Evolutionary conservation across 371 early-diverging fungal species (phyloP).

Genomic region (Mortierella sp.): DNA sequence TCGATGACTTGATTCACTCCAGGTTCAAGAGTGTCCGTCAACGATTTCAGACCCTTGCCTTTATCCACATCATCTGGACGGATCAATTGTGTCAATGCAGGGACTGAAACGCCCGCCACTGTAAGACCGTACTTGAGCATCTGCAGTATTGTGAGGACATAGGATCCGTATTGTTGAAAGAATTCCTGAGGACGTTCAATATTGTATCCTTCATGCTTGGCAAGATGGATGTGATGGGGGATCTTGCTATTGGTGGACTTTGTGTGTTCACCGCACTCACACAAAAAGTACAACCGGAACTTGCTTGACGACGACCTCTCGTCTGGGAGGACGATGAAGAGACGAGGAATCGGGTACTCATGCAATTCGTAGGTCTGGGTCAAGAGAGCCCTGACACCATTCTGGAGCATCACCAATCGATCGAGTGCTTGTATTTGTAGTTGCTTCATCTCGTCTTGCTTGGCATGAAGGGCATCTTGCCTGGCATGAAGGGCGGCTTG

Average conservation of each 20-base stretch:
- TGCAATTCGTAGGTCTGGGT: neutral
- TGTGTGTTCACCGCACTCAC: slow-evolving; percentile 43
- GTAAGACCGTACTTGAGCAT: slow-evolving; percentile 34
- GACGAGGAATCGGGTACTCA: neutral
- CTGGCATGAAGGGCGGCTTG: too few species aligned
- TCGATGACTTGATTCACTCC: slow-evolving; percentile 14
- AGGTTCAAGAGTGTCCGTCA: neutral
- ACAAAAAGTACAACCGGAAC: slow-evolving; percentile 31
- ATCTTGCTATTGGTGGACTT: slow-evolving; percentile 1
- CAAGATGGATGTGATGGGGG: slow-evolving; percentile 35
- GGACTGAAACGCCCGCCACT: slow-evolving; percentile 22
- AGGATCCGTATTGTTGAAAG: slow-evolving; percentile 18
- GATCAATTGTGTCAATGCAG: slow-evolving; percentile 10
- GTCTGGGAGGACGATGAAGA: neutral
- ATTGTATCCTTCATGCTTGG: slow-evolving; percentile 21
- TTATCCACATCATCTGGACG: too few species aligned
- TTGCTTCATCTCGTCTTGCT: neutral
- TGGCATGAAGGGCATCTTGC: too few species aligned
- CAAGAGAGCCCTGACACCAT: neutral
- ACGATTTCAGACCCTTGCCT: neutral
- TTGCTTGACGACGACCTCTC: neutral
- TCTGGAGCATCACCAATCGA: neutral
- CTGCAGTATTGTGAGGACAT: slow-evolving; percentile 25
- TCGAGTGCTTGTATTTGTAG: neutral
- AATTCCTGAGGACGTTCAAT: slow-evolving; percentile 17